Base-by-base conservation (phyloP, 768 basidiomycete genomes). In the Tulasnella sp. region DNA sequence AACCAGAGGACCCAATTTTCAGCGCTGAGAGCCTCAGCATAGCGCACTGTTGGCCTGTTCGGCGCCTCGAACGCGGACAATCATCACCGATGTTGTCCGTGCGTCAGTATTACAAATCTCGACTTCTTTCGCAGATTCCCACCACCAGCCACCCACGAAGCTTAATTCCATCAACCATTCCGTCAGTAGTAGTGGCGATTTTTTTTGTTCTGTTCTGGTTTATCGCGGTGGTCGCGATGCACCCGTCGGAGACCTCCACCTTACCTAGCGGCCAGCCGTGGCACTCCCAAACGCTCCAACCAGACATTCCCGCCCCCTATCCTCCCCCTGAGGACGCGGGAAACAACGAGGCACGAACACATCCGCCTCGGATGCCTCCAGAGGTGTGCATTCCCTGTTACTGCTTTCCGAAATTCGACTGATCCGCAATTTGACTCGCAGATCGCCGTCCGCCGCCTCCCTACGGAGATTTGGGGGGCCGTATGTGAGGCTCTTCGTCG, bases 311-410 rank as follows among this genome's bases (percentile, higher is more conserved):
- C 13, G 11, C 29, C 61, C 16, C 61, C 26, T 35, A 13, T 18
- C 35, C 15, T 2, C 32, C 16, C n/a, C 2, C 29, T 13, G 61
- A 67, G 3, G 29, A 67, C 7, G 61, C 13, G 15, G 26, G 6
- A 29, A 15, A 29, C 29, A 9, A 67, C 4, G 32, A 67, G 26
- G 26, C 26, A 16, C 84, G n/a, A n/a, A n/a, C n/a, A n/a, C n/a
- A n/a, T n/a, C n/a, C n/a, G n/a, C n/a, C n/a, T n/a, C n/a, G n/a
- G n/a, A n/a, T n/a, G 35, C 35, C 35, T 35, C 2, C 35, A 35
- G 35, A 35, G 35, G 35, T 35, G 35, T 2, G 35, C 5, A 5
- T 35, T 35, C 35, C 35, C 35, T 35, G 35, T 35, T 35, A 35
- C 5, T 5, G 35, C 35, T 44, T 44, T 44, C 55, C 16, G 23